Evolutionary conservation across 495 filamentous ascomycete genomes (phyloP).

Genomic region (Parathielavia appendiculata): DNA sequence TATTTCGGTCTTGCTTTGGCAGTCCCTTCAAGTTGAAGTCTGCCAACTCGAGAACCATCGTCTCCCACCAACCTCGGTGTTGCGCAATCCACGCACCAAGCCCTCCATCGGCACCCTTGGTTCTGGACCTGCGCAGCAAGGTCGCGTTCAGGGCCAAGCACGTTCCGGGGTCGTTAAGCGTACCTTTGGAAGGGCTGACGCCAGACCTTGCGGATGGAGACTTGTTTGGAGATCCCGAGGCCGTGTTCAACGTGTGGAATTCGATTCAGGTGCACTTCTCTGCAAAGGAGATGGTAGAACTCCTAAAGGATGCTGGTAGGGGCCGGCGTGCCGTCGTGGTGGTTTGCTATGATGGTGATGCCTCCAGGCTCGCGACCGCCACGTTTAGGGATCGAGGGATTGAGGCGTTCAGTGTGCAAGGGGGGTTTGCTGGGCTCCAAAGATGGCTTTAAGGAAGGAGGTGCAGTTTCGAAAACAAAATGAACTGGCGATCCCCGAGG

Average conservation of each 20-base stretch:
- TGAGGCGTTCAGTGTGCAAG: conserved; percentile 47
- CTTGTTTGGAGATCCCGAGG: conserved; percentile 33
- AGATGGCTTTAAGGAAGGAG: too few species aligned
- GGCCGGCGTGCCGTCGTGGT: conserved; percentile 38
- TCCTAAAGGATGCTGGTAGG: conserved; percentile 18
- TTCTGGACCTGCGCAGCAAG: conserved; percentile 5
- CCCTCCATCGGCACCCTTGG: not conserved
- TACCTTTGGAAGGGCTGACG: not conserved
- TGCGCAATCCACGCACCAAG: not conserved
- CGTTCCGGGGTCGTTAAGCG: not conserved
- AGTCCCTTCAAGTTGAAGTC: not conserved
- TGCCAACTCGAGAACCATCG: not conserved
- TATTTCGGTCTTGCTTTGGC: not conserved
- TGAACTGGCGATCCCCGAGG: not conserved
- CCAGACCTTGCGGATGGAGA: not conserved
- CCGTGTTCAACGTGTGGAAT: conserved; percentile 45
- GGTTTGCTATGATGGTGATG: conserved; percentile 52
- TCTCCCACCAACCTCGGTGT: not conserved
- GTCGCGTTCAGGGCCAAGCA: not conserved
- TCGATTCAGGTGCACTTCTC: conserved; percentile 31
- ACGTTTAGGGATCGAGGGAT: conserved; percentile 48
- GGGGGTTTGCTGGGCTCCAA: conserved; percentile 29
- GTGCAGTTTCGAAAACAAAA: not conserved
- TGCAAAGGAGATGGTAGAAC: conserved; percentile 21
- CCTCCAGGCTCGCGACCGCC: conserved; percentile 49